Evolutionary conservation across 306 rosid genomes (phyloP).

Genomic region (Alnus rubra): DNA sequence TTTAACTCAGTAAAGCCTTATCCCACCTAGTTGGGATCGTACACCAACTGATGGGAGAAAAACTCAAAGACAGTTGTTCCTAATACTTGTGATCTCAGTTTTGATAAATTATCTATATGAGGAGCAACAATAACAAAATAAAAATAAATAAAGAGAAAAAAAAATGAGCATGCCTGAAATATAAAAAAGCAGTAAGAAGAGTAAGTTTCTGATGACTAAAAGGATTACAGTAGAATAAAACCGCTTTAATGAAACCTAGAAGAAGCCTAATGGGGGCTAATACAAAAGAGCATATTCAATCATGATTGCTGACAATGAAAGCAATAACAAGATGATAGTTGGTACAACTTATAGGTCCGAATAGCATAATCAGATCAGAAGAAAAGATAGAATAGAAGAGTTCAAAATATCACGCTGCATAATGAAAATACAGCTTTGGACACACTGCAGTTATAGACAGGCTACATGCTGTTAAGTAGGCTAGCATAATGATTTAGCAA

Average conservation of each 20-base stretch:
- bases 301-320: neutral
- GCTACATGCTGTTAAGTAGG: neutral
- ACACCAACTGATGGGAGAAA: neutral
- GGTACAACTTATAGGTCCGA: neutral
- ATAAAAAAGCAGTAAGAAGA: too few species aligned
- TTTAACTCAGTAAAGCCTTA: neutral
- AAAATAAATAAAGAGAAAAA: too few species aligned
- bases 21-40: neutral
- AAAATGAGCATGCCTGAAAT: too few species aligned
- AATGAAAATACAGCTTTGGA: neutral
- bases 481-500: too few species aligned
- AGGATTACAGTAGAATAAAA: too few species aligned
- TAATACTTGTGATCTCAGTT: neutral
- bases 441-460: neutral
- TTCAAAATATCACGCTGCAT: neutral
- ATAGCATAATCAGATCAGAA: neutral
- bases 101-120: neutral
- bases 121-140: too few species aligned
- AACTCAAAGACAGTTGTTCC: neutral
- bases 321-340: neutral
- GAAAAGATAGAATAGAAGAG: neutral
- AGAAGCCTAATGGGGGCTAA: too few species aligned
- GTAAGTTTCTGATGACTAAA: neutral
- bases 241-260: neutral
- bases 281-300: neutral